Conservation (phyloP, 257 asterid species). For the Przewalskia tangutica region DNA sequence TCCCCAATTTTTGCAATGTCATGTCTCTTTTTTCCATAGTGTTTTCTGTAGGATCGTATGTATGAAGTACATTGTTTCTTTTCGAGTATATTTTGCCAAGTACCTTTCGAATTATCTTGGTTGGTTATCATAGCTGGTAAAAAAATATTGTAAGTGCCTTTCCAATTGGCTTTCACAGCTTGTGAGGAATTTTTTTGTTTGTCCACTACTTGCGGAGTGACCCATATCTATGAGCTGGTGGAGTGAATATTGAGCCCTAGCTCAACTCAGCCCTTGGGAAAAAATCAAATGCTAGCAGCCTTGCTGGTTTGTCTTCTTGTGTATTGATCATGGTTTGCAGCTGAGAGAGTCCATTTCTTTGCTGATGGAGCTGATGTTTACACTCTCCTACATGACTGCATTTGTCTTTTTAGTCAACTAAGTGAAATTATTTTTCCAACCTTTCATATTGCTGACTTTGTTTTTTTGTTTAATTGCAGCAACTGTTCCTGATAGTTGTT, state of each 20-base stretch:
- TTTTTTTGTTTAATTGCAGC: background rate
- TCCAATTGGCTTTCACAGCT: background rate
- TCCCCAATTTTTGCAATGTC: background rate
- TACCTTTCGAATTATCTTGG: background rate
- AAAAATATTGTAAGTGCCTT: background rate
- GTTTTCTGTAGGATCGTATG: background rate
- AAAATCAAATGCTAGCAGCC: background rate
- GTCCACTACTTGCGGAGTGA: background rate
- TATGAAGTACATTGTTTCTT: background rate
- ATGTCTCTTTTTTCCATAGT: background rate
- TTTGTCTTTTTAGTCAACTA: background rate
- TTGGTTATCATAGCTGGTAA: background rate
- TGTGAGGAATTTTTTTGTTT: background rate
- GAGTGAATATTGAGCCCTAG: background rate
- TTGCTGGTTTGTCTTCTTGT: background rate
- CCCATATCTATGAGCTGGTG: background rate
- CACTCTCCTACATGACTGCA: background rate
- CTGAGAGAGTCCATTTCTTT: background rate
- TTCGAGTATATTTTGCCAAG: background rate
- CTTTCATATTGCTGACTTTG: background rate
- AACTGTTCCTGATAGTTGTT: background rate
- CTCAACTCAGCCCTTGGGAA: background rate
- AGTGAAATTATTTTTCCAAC: background rate
- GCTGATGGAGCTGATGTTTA: background rate
- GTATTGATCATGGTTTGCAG: background rate